Evolutionary conservation across 768 basidiomycete species (phyloP).

Genomic region (Harrya chromipes): DNA sequence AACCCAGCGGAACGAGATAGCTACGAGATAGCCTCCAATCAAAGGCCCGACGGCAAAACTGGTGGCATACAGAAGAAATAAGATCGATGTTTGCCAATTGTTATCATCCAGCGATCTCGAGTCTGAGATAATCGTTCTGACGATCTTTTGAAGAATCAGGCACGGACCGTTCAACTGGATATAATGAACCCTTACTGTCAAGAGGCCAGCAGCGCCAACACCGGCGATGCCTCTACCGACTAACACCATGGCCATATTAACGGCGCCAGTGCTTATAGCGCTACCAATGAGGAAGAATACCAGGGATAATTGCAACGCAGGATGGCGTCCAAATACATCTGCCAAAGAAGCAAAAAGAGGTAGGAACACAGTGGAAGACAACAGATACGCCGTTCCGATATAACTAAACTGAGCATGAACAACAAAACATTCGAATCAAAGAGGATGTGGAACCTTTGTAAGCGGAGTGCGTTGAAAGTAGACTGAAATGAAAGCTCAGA

Average conservation of each 20-base stretch:
- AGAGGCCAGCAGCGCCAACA: constrained; percentile 43
- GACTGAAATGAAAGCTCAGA: constrained; percentile 30
- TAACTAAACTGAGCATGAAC: constrained; percentile 30
- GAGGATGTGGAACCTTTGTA: constrained; percentile 20
- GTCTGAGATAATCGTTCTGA: constrained; percentile 45
- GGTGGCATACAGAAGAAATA: constrained; percentile 43
- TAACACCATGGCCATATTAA: constrained; percentile 44
- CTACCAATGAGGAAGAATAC: constrained; percentile 46
- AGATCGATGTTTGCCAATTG: constrained; percentile 38
- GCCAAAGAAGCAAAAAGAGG: constrained; percentile 49
- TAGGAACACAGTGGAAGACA: constrained; percentile 52
- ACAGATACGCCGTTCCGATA: constrained; percentile 48
- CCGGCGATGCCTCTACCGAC: constrained; percentile 47
- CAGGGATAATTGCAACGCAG: constrained; percentile 43
- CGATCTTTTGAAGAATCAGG: constrained; percentile 25
- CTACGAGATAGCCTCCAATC: constrained; percentile 39
- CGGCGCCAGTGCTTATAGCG: constrained; percentile 44
- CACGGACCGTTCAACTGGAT: not conserved
- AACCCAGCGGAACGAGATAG: constrained; percentile 48
- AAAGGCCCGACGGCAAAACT: constrained; percentile 44
- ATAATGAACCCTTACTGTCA: constrained; percentile 24
- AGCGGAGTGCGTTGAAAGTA: constrained; percentile 26
- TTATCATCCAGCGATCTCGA: constrained; percentile 41
- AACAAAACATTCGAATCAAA: not conserved
- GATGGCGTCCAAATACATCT: constrained; percentile 50